phyloP scores from a whole-genome alignment of 805 yeast species.

The Metschnikowia lochheadii region DNA sequence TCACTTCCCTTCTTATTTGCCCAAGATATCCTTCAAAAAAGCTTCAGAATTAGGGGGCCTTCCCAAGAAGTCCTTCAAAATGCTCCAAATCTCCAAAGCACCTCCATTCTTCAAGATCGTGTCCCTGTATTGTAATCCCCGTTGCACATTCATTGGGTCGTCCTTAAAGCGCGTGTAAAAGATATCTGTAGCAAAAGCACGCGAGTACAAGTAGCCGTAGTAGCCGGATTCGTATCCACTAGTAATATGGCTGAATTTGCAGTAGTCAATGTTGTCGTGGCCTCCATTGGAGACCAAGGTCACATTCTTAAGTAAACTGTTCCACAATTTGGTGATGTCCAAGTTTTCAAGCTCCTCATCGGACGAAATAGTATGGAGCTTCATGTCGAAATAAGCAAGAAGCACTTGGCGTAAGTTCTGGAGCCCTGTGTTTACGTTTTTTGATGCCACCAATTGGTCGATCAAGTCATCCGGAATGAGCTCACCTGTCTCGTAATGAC shows the following conservation, averaged over 20 bases:
- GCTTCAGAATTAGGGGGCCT: slow-evolving; percentile 73
- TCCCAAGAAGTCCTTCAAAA: slow-evolving; percentile 62
- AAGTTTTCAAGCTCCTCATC: slow-evolving; percentile 40
- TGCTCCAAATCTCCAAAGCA: slow-evolving; percentile 62
- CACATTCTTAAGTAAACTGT: slow-evolving; percentile 58
- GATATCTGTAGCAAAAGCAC: slow-evolving; percentile 81
- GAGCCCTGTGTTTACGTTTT: slow-evolving; percentile 64
- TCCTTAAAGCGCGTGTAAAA: slow-evolving; percentile 64
- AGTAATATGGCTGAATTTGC: slow-evolving; percentile 73
- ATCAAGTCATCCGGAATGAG: slow-evolving; percentile 44
- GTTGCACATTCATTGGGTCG: slow-evolving; percentile 59
- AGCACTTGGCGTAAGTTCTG: slow-evolving; percentile 71
- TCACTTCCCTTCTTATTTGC: slow-evolving; percentile 4
- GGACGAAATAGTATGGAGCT: slow-evolving; percentile 50
- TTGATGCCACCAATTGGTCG: slow-evolving; percentile 18
- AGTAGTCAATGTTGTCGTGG: slow-evolving; percentile 58
- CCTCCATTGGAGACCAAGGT: slow-evolving; percentile 56
- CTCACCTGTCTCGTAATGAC: slow-evolving; percentile 62
- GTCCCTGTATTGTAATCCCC: slow-evolving; percentile 68
- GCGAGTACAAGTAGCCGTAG: slow-evolving; percentile 83
- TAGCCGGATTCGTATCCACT: slow-evolving; percentile 86
- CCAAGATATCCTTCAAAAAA: slow-evolving; percentile 58
- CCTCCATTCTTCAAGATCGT: slow-evolving; percentile 70
- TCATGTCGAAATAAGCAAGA: slow-evolving; percentile 76
- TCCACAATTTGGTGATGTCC: slow-evolving; percentile 60